Base-by-base conservation (phyloP, 139 green algal genomes). In the Zygnema circumcarinatum region DNA sequence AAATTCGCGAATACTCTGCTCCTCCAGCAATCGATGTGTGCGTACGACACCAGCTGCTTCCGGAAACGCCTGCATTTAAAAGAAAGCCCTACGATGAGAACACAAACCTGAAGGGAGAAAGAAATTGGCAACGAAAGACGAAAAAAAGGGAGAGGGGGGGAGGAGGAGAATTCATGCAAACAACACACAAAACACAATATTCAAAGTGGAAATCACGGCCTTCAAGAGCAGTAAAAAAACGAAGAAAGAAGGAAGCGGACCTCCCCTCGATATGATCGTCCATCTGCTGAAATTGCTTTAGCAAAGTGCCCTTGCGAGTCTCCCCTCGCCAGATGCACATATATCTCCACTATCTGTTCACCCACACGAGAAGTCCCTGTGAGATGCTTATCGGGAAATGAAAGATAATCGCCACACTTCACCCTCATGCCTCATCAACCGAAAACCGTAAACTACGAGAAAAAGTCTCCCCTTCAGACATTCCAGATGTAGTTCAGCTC, bases 251-350 rank as follows among this genome's bases (percentile, higher is more conserved):
- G 69, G 16, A 96, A 38, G 1, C 91, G 56, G 54, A 94, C 73
- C 72, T 90, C 88, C 16, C 86, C 79, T 38, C 91, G 82, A 91
- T 97, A 98, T 81, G 90, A 95, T 72, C 97, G 94, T 0, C 86
- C 90, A 83, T 99, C 97, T 0, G 56, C 85, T 0, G 94, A 95
- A 3, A 99, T 92, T 3, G 96, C 95, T 21, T 76, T 54, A 11
- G 90, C 93, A 85, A 98, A 96, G 11, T 82, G 62, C 21, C 92
- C 92, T 0, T 91, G 78, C 16, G 35, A 38, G 84, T 98, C 95
- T 2, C 92, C 91, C 1, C 79, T 36, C 32, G 84, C 91, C 39
- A 99, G 85, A 88, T 98, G 88, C 22, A 98, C 74, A 91, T 98
- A 98, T 32, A 99, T 93, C 33, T 89, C 52, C 20, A 91, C 83